These are phyloP conservation scores for Lichtheimia ornata DNA, from an alignment of 371 early-diverging fungal genomes.

Conservation along the genomic window DNA sequence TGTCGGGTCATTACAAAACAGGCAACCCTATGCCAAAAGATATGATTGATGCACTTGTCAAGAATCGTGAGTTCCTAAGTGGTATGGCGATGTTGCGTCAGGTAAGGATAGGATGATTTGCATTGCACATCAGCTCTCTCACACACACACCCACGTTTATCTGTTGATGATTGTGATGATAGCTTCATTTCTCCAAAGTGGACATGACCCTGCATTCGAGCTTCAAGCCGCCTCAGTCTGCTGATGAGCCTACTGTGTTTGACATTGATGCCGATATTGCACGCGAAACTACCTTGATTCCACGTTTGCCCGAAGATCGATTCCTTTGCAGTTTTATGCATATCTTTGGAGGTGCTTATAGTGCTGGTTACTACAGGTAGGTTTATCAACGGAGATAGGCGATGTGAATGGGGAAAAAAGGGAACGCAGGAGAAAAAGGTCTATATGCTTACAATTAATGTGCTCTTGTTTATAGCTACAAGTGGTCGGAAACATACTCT, in stretches of 20 bases:
- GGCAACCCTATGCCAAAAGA: conserved; percentile 61
- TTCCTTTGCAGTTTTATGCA: conserved; percentile 67
- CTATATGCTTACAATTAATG: neutral
- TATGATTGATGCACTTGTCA: conserved; percentile 58
- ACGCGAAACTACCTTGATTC: conserved; percentile 46
- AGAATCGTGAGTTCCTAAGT: conserved; percentile 54
- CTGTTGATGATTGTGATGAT: neutral
- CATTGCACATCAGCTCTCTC: neutral
- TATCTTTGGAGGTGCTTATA: conserved; percentile 69
- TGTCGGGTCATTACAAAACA: conserved; percentile 62
- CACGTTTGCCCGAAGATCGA: conserved; percentile 57
- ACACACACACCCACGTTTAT: no score
- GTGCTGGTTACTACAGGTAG: conserved; percentile 66
- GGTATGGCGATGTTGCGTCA: conserved; percentile 66
- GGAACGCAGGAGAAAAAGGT: neutral
- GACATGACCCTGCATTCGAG: conserved; percentile 61
- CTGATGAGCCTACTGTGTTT: conserved; percentile 48
- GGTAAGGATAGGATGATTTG: conserved; percentile 16
- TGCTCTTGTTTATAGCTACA: conserved; percentile 47
- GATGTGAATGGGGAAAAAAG: neutral
- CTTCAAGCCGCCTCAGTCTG: conserved; percentile 36
- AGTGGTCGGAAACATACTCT: conserved; percentile 70
- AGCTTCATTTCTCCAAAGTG: conserved; percentile 62
- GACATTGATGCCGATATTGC: conserved; percentile 62
- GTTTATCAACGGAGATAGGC: neutral